phyloP scores from a whole-genome alignment of 257 asterid genomes.

The Eustoma russellianum region DNA sequence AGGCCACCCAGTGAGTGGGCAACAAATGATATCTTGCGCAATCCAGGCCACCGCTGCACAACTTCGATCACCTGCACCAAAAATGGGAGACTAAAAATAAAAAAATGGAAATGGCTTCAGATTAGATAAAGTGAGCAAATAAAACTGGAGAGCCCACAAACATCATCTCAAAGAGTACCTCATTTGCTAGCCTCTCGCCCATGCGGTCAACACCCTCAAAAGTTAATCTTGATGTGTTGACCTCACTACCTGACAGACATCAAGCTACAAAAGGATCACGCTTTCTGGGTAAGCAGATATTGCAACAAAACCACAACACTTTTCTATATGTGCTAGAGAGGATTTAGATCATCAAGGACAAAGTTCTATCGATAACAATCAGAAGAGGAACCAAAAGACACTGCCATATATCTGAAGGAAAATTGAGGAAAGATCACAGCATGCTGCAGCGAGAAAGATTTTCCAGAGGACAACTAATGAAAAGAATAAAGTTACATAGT shows the following conservation, averaged over 20 bases:
- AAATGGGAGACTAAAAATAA: constrained; percentile 11
- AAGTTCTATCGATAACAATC: too few relatives aligned
- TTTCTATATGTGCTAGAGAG: too few relatives aligned
- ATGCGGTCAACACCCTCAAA: constrained; percentile 85
- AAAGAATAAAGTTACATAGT: too few relatives aligned
- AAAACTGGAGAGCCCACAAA: too few relatives aligned
- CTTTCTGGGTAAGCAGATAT: constrained; percentile 7
- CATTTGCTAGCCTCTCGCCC: constrained; percentile 93
- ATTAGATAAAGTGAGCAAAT: too few relatives aligned
- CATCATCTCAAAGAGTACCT: constrained; percentile 36
- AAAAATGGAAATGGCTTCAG: too few relatives aligned
- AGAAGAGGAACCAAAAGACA: too few relatives aligned
- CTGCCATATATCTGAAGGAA: too few relatives aligned
- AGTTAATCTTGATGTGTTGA: constrained; percentile 70
- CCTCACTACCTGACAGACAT: constrained; percentile 59
- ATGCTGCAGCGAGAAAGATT: too few relatives aligned
- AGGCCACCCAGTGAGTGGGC: constrained; percentile 97
- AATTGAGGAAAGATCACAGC: too few relatives aligned
- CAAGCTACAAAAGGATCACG: constrained; percentile 9
- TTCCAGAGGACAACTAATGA: too few relatives aligned
- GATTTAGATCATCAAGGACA: too few relatives aligned
- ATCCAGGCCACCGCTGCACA: constrained; percentile 57
- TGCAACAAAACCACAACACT: neutral
- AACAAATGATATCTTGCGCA: constrained; percentile 68
- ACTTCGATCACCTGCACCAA: constrained; percentile 78